Percentiles rank a stretch among this genome's conserved stretches.
Conservation (phyloP, 2,329 filamentous ascomycete genomes). For the Aspergillus fijiensis region DNA sequence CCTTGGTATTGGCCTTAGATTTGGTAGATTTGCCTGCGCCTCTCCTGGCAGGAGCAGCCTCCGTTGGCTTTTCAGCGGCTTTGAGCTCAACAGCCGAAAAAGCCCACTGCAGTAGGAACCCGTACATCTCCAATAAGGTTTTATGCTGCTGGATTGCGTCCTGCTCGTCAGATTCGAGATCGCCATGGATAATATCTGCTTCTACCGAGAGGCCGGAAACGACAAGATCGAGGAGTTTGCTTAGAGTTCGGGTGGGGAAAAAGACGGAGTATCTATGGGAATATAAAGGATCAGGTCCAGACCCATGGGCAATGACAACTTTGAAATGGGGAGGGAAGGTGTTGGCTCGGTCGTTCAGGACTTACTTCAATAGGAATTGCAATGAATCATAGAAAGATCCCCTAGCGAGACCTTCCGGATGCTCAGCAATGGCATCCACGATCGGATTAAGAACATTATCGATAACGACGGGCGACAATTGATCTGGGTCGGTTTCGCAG, state of each 20-base stretch:
- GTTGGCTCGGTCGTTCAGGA: slow-evolving; percentile 51
- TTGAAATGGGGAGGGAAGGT: slow-evolving; percentile 23
- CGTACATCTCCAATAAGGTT: slow-evolving; percentile 87
- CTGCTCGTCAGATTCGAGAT: slow-evolving; percentile 89
- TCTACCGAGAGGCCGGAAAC: slow-evolving; percentile 83
- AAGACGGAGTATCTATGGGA: slow-evolving; percentile 75
- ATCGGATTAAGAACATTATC: slow-evolving; percentile 88
- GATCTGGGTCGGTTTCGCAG: slow-evolving; percentile 88
- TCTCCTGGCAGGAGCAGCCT: slow-evolving; percentile 67
- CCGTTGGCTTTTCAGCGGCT: slow-evolving; percentile 81
- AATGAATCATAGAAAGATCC: slow-evolving; percentile 83
- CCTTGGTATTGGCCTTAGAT: slow-evolving; percentile 64
- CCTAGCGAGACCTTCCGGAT: slow-evolving; percentile 80
- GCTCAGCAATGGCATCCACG: slow-evolving; percentile 87
- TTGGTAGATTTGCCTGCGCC: slow-evolving; percentile 75
- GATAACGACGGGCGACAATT: slow-evolving; percentile 73
- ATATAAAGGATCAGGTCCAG: slow-evolving; percentile 63
- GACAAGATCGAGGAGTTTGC: slow-evolving; percentile 89
- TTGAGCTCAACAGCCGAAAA: slow-evolving; percentile 93
- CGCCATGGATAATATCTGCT: slow-evolving; percentile 79
- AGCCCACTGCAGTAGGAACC: slow-evolving; percentile 91
- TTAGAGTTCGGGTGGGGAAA: slow-evolving; percentile 77
- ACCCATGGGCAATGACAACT: slow-evolving; percentile 39
- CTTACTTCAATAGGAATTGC: slow-evolving; percentile 95
- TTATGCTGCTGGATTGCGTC: slow-evolving; percentile 85